A percentile compares a stretch with the other conserved stretches of the same genome.
phyloP scores from a whole-genome alignment of 495 filamentous ascomycete species.

The Penicillium samsonianum region DNA sequence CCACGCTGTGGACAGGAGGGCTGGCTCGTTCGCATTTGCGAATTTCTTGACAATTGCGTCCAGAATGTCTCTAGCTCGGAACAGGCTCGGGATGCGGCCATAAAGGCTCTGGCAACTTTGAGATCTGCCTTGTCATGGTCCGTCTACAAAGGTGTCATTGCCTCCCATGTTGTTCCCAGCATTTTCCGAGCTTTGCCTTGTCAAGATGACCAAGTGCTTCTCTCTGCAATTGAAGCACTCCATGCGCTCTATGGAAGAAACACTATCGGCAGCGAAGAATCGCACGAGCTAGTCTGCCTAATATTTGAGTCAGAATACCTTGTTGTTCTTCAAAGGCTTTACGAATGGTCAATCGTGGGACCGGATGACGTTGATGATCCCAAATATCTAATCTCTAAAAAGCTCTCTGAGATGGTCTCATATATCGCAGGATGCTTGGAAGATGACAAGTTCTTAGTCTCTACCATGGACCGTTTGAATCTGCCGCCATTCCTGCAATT shows the following conservation, averaged over 20 bases:
- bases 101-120: slow-evolving; percentile 74
- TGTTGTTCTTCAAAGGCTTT: slow-evolving; percentile 70
- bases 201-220: slow-evolving; percentile 70
- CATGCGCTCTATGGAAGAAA: slow-evolving; percentile 77
- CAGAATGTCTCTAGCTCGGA: slow-evolving; percentile 62
- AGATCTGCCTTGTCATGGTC: slow-evolving; percentile 81
- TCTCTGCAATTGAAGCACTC: slow-evolving; percentile 81
- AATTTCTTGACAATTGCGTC: slow-evolving; percentile 72
- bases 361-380: slow-evolving; percentile 81
- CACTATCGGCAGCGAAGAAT: slow-evolving; percentile 75
- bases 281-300: slow-evolving; percentile 72
- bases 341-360: slow-evolving; percentile 80
- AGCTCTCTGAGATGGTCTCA: slow-evolving; percentile 89
- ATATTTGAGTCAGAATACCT: slow-evolving; percentile 74
- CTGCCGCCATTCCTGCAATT: slow-evolving; percentile 77
- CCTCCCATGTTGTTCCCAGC: slow-evolving; percentile 65
- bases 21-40: slow-evolving; percentile 78
- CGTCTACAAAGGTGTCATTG: slow-evolving; percentile 74
- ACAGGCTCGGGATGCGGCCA: slow-evolving; percentile 59
- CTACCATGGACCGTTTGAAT: slow-evolving; percentile 53
- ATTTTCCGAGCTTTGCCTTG: slow-evolving; percentile 75
- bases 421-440: slow-evolving; percentile 82
- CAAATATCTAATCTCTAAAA: slow-evolving; percentile 89
- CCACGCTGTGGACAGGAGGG: slow-evolving; percentile 78
- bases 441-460: slow-evolving; percentile 61